phyloP scores from a whole-genome alignment of 176 grass and related monocot genomes.

The Thalia dealbata region DNA sequence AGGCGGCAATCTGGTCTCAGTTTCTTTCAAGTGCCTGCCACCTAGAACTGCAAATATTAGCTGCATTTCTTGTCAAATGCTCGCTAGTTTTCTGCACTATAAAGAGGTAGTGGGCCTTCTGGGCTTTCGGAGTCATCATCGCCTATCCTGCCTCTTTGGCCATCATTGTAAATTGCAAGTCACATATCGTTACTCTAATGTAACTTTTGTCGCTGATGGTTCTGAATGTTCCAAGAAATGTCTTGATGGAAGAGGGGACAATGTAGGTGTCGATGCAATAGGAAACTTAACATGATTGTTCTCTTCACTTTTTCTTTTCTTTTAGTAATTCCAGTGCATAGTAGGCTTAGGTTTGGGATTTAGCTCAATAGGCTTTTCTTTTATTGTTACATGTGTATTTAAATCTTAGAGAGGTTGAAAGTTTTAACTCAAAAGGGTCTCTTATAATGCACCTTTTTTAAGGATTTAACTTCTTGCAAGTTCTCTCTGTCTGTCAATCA shows the following conservation, averaged over 20 bases:
- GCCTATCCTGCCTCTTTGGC: neutral
- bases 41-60: neutral
- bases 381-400: neutral
- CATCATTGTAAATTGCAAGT: neutral
- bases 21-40: conserved; percentile 32
- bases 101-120: neutral
- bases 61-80: neutral
- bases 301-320: neutral
- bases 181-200: neutral
- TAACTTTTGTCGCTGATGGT: neutral
- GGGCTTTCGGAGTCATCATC: neutral
- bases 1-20: conserved; percentile 52
- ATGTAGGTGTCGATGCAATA: neutral
- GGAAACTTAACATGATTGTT: neutral
- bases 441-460: neutral
- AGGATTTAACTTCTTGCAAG: neutral
- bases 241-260: neutral
- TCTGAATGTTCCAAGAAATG: neutral
- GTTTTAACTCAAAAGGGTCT: neutral
- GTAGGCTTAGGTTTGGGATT: neutral
- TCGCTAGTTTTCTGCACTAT: too few species aligned
- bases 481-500: too few species aligned
- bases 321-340: neutral
- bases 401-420: neutral
- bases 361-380: neutral